phyloP scores from a whole-genome alignment of 306 rosid species.

The Trichosanthes cucumerina region DNA sequence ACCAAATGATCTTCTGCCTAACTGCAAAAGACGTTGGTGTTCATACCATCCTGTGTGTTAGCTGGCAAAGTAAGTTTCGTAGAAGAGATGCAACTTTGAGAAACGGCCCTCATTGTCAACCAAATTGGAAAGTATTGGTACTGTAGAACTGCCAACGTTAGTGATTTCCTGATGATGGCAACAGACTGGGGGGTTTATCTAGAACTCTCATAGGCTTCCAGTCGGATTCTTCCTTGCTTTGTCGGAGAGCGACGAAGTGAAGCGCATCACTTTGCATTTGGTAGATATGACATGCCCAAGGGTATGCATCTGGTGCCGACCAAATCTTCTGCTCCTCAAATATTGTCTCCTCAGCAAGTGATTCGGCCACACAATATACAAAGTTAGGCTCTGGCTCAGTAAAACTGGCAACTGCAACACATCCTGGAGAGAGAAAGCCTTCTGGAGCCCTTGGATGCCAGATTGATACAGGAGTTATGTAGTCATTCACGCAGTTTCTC shows the following conservation, averaged over 20 bases:
- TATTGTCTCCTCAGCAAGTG: conserved; percentile 65
- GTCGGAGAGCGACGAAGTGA: conserved; percentile 75
- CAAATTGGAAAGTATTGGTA: not conserved
- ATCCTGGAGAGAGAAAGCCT: conserved; percentile 81
- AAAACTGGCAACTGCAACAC: conserved; percentile 54
- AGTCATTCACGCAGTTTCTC: conserved; percentile 88
- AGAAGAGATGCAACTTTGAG: not conserved
- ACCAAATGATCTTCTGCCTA: not conserved
- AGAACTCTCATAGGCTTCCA: conserved; percentile 68
- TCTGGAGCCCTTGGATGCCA: conserved; percentile 97
- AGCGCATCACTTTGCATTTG: conserved; percentile 83
- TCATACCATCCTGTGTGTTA: not conserved
- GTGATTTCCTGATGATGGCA: conserved; percentile 23
- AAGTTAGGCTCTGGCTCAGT: conserved; percentile 64
- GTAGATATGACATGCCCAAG: conserved; percentile 87
- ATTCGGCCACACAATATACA: conserved; percentile 57
- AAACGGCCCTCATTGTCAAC: not conserved
- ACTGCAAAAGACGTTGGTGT: not conserved
- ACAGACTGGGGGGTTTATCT: conserved; percentile 37
- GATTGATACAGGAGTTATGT: conserved; percentile 49
- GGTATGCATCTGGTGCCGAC: conserved; percentile 80
- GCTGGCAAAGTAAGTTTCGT: not conserved
- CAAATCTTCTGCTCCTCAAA: conserved; percentile 81
- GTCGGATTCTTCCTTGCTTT: conserved; percentile 56
- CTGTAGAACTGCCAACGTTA: not conserved